A percentile compares a stretch with the other conserved stretches of the same genome.
Evolutionary conservation across 2,329 filamentous ascomycete genomes (phyloP).

Genomic region (Parafenestella ontariensis): DNA sequence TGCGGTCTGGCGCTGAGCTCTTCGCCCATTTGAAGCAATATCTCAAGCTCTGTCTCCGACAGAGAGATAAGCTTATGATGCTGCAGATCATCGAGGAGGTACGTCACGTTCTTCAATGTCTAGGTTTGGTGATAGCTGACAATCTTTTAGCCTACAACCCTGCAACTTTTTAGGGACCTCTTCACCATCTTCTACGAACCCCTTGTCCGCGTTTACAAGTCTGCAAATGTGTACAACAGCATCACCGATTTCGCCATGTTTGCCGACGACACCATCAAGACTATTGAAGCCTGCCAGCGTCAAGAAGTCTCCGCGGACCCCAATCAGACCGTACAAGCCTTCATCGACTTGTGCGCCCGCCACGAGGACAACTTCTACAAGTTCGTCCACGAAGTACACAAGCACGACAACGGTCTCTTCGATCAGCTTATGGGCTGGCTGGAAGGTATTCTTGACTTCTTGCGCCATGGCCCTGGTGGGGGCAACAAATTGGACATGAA

Average conservation of each 20-base stretch:
- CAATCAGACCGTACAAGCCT: constrained; percentile 97
- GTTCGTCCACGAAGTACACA: constrained; percentile 97
- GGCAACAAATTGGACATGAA: constrained; percentile 94
- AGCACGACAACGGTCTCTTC: constrained; percentile 95
- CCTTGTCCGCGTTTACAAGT: constrained; percentile 96
- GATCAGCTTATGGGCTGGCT: constrained; percentile 97
- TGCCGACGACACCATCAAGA: constrained; percentile 88
- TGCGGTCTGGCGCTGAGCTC: constrained; percentile 86
- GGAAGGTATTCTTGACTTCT: constrained; percentile 91
- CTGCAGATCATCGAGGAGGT: constrained; percentile 87
- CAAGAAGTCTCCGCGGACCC: constrained; percentile 92
- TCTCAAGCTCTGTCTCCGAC: constrained; percentile 87
- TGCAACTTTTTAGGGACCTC: constrained; percentile 93
- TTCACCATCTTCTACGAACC: constrained; percentile 99
- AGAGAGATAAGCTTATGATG: constrained; percentile 98
- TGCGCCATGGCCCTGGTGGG: constrained; percentile 78
- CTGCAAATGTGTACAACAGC: constrained; percentile 95
- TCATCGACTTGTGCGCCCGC: constrained; percentile 93
- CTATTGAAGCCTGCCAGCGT: constrained; percentile 71
- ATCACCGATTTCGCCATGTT: constrained; percentile 96
- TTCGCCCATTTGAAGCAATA: constrained; percentile 96
- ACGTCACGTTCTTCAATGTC: constrained; percentile 14
- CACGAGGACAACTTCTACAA: constrained; percentile 99
- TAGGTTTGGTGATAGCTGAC: constrained; percentile 20
- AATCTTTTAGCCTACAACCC: constrained; percentile 72